These are phyloP conservation scores for Lachnellula hyalina DNA, from an alignment of 2,329 filamentous ascomycete genomes.

Conservation along the genomic window DNA sequence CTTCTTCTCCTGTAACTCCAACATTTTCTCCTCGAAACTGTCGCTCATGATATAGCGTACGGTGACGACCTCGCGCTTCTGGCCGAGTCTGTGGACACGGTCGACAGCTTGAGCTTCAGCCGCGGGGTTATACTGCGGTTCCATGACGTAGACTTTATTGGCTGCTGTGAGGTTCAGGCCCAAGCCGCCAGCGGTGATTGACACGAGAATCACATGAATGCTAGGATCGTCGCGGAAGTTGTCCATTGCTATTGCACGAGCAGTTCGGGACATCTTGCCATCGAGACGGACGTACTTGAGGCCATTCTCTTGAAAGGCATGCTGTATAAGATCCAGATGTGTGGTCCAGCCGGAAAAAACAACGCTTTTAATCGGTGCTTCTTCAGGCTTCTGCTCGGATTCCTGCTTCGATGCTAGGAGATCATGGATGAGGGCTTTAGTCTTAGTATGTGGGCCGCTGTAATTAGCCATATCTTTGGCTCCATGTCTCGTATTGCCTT, in stretches of 20 bases:
- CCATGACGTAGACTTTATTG: slow-evolving; percentile 91
- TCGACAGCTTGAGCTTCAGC: slow-evolving; percentile 93
- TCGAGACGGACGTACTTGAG: slow-evolving; percentile 79
- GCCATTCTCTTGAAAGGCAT: slow-evolving; percentile 63
- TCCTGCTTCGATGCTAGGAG: slow-evolving; percentile 60
- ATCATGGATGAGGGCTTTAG: slow-evolving; percentile 71
- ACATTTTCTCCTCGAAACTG: slow-evolving; percentile 93
- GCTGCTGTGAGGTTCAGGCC: slow-evolving; percentile 86
- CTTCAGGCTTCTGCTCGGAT: slow-evolving; percentile 49
- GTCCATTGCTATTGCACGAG: slow-evolving; percentile 71
- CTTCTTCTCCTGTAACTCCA: slow-evolving; percentile 87
- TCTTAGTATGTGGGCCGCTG: slow-evolving; percentile 86
- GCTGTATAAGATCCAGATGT: slow-evolving; percentile 85
- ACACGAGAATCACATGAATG: slow-evolving; percentile 80
- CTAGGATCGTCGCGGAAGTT: slow-evolving; percentile 66
- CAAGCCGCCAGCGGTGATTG: slow-evolving; percentile 85
- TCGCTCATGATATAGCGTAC: slow-evolving; percentile 83
- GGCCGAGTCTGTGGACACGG: slow-evolving; percentile 84
- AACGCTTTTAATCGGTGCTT: slow-evolving; percentile 80
- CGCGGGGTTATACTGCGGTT: slow-evolving; percentile 95
- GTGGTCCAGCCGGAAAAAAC: slow-evolving; percentile 96
- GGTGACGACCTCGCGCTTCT: slow-evolving; percentile 82
- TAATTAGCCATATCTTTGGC: slow-evolving; percentile 61
- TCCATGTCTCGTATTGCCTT: slow-evolving; percentile 41
- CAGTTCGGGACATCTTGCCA: slow-evolving; percentile 74